Conservation (phyloP, 1,139 yeast genomes). For the Blastobotrys apis region DNA sequence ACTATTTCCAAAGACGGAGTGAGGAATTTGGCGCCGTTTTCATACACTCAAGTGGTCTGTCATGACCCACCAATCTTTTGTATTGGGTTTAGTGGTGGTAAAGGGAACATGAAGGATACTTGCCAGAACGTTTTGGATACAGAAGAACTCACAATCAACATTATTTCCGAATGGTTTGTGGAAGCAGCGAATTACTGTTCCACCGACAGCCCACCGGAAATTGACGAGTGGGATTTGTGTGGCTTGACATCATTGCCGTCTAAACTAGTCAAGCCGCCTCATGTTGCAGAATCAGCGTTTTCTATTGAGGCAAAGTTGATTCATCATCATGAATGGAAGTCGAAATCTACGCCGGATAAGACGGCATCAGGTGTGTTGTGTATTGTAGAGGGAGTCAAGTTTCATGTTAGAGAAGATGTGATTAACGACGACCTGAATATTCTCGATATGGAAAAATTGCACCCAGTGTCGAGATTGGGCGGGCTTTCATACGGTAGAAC, state of each 20-base stretch:
- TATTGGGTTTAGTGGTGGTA: constrained; percentile 46
- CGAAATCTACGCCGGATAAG: constrained; percentile 42
- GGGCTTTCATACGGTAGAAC: constrained; percentile 50
- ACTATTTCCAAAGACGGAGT: constrained; percentile 44
- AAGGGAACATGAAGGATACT: constrained; percentile 47
- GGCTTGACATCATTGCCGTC: constrained; percentile 52
- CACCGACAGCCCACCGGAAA: constrained; percentile 45
- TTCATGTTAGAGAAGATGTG: constrained; percentile 55
- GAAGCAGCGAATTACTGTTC: constrained; percentile 59
- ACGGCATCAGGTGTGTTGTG: constrained; percentile 42
- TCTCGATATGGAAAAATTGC: constrained; percentile 47
- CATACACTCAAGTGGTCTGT: constrained; percentile 48
- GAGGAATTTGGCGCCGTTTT: constrained; percentile 55
- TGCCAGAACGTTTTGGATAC: constrained; percentile 47
- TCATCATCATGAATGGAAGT: constrained; percentile 44
- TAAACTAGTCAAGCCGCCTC: constrained; percentile 47
- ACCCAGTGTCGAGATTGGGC: constrained; percentile 55
- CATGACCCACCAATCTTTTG: constrained; percentile 58
- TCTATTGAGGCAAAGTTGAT: constrained; percentile 53
- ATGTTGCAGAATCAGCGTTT: constrained; percentile 59
- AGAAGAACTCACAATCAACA: constrained; percentile 53
- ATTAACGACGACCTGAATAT: constrained; percentile 40
- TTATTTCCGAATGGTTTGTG: constrained; percentile 59
- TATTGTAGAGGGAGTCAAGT: constrained; percentile 52
- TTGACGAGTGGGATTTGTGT: constrained; percentile 54